phyloP scores from a whole-genome alignment of 805 yeast genomes.

The Pichia deserticola region DNA sequence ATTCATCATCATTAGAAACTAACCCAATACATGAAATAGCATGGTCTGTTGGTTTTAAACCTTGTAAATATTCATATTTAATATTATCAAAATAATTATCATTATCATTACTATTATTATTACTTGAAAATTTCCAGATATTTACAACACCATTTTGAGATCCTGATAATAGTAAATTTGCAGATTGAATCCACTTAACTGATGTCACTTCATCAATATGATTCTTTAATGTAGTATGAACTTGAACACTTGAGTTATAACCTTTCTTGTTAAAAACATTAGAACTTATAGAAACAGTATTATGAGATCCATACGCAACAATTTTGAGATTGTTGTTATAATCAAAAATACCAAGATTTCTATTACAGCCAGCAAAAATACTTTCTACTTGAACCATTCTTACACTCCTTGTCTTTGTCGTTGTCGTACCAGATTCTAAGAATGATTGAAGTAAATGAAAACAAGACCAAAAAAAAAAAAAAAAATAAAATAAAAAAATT shows the following conservation, averaged over 20 bases:
- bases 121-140: conserved; percentile 43
- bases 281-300: conserved; percentile 61
- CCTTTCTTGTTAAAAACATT: conserved; percentile 33
- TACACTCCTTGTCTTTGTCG: not conserved
- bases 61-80: conserved; percentile 27
- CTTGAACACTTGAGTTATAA: conserved; percentile 34
- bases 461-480: not conserved
- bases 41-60: conserved; percentile 14
- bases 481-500: not conserved
- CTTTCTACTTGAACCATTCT: conserved; percentile 35
- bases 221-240: conserved; percentile 47
- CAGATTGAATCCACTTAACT: conserved; percentile 47
- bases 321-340: conserved; percentile 30
- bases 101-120: not conserved
- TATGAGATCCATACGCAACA: conserved; percentile 69
- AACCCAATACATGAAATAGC: conserved; percentile 11
- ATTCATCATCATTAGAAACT: conserved; percentile 9
- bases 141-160: conserved; percentile 59
- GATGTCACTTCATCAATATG: conserved; percentile 60
- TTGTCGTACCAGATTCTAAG: no score
- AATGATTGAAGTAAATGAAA: no score
- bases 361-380: conserved; percentile 66
- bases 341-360: conserved; percentile 54
- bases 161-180: conserved; percentile 46
- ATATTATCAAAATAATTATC: conserved; percentile 4